Evolutionary conservation across 108 stramenopile genomes (phyloP).

Genomic region (Licmophora abbreviata): DNA sequence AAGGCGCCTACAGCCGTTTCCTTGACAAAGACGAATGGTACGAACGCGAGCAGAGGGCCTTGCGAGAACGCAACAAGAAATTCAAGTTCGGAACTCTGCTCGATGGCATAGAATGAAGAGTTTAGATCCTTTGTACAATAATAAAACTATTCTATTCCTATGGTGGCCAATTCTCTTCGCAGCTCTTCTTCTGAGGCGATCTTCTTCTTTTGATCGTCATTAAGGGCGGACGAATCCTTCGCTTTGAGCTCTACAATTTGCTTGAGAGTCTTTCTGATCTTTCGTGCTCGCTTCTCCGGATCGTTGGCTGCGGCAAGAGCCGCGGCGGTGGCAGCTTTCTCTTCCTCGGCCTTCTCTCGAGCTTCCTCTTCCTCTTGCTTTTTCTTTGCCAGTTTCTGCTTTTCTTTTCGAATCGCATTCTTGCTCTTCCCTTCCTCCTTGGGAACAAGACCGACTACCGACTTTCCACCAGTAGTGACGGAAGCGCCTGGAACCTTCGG

Average conservation of each 20-base stretch:
- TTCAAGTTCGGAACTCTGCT: conserved; percentile 54
- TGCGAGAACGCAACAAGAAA: conserved; percentile 42
- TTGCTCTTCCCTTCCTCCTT: conserved; percentile 69
- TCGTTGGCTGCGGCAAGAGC: conserved; percentile 32
- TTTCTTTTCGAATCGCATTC: conserved; percentile 64
- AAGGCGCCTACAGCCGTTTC: conserved; percentile 62
- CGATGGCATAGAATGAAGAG: conserved; percentile 54
- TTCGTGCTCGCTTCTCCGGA: conserved; percentile 70
- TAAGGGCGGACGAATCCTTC: conserved; percentile 52
- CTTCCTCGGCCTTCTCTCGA: conserved; percentile 30
- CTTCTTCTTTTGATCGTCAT: conserved; percentile 81
- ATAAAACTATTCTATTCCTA: conserved; percentile 13
- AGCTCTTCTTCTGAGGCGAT: conserved; percentile 53
- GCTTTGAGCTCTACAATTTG: conserved; percentile 81
- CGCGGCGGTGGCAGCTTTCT: conserved; percentile 27
- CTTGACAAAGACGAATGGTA: conserved; percentile 92
- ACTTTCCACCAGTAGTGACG: conserved; percentile 29
- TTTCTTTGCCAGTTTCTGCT: conserved; percentile 39
- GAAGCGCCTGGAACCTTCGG: conserved; percentile 20
- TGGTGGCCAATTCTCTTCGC: conserved; percentile 44
- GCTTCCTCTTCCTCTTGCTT: conserved; percentile 50
- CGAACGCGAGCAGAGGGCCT: conserved; percentile 57
- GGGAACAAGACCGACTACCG: conserved; percentile 13
- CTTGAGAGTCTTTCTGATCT: conserved; percentile 72
- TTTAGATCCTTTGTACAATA: background rate